Evolutionary conservation across 2,329 filamentous ascomycete species (phyloP).

Genomic region (Xylariaceae sp.): DNA sequence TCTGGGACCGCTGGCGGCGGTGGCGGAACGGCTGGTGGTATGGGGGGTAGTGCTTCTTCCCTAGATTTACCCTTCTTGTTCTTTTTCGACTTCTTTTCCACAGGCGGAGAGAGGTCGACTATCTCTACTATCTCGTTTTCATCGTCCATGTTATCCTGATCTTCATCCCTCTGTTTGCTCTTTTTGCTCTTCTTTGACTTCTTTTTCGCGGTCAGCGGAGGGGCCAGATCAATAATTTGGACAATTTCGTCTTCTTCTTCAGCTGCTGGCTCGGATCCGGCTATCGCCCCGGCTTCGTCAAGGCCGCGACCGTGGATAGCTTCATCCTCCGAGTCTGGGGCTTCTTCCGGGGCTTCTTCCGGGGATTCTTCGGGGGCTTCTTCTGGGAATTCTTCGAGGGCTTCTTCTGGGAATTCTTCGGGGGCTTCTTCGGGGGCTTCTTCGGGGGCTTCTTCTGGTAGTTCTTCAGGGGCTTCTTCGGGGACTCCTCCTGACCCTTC

Average conservation of each 20-base stretch:
- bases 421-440: too few species aligned
- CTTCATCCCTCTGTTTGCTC: conserved; percentile 27
- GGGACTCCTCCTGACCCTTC: too few species aligned
- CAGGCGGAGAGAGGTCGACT: conserved; percentile 42
- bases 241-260: conserved; percentile 35
- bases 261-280: not conserved
- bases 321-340: not conserved
- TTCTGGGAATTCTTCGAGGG: too few species aligned
- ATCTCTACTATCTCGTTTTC: conserved; percentile 42
- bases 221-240: conserved; percentile 45
- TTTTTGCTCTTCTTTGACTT: conserved; percentile 25
- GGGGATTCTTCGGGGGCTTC: too few species aligned
- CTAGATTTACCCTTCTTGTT: conserved; percentile 34
- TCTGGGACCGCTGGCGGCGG: conserved; percentile 45
- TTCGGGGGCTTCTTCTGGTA: too few species aligned
- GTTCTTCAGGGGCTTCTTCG: too few species aligned
- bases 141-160: conserved; percentile 11
- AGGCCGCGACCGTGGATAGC: too few species aligned
- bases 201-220: conserved; percentile 29
- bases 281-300: too few species aligned
- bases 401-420: too few species aligned
- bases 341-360: not conserved
- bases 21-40: conserved; percentile 33
- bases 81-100: conserved; percentile 30
- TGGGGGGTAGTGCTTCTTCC: conserved; percentile 23